phyloP scores from a whole-genome alignment of 495 filamentous ascomycete species.

The Peziza echinospora region DNA sequence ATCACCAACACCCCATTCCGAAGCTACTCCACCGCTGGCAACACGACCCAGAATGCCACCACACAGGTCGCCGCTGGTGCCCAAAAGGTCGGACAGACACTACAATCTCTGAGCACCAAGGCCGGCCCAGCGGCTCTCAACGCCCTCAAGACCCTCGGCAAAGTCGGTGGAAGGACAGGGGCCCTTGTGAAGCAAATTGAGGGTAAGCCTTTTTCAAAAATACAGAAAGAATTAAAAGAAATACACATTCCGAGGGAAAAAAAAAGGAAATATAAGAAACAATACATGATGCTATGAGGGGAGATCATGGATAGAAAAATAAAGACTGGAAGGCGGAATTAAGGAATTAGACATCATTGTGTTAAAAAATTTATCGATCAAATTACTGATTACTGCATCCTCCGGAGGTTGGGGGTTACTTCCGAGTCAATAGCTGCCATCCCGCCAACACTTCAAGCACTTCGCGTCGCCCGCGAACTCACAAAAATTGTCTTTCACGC shows the following conservation, averaged over 20 bases:
- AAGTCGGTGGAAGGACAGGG: conserved; percentile 69
- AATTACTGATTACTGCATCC: no score
- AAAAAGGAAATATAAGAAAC: background rate
- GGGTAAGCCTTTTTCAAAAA: no score
- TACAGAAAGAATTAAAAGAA: no score
- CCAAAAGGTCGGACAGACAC: conserved; percentile 5
- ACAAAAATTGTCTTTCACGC: conserved; percentile 66
- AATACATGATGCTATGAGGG: conserved; percentile 1
- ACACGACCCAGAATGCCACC: conserved; percentile 12
- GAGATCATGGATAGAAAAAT: background rate
- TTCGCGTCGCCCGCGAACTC: conserved; percentile 67
- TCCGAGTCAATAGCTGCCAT: no score
- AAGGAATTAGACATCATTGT: no score
- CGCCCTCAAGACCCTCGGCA: conserved; percentile 43
- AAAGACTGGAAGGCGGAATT: no score
- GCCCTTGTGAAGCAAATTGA: conserved; percentile 59
- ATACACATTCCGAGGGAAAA: background rate
- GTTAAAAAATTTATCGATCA: no score
- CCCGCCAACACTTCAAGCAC: conserved; percentile 76
- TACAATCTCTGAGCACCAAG: background rate
- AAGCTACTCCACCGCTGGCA: conserved; percentile 13
- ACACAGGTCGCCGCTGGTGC: conserved; percentile 37
- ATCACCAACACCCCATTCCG: no score
- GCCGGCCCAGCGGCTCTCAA: conserved; percentile 28
- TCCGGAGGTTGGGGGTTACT: no score